Evolutionary conservation across 1,139 yeast species (phyloP).

Genomic region (Starmera stellimalicola): DNA sequence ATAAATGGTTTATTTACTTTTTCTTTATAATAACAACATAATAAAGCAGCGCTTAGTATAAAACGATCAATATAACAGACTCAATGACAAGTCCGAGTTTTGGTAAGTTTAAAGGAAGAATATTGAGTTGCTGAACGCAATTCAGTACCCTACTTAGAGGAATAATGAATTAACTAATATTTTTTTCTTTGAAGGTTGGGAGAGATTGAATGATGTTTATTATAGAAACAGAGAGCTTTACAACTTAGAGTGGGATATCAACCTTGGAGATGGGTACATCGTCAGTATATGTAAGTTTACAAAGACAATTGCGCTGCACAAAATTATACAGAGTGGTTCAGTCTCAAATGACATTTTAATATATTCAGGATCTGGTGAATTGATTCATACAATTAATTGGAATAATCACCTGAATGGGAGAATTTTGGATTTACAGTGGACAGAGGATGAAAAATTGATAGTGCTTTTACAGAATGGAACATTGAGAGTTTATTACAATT

Average conservation of each 20-base stretch:
- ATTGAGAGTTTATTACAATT: constrained; percentile 58
- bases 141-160: no score
- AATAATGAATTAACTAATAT: neutral
- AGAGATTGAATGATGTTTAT: constrained; percentile 50
- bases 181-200: constrained; percentile 35
- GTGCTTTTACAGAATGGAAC: constrained; percentile 50
- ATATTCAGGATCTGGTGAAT: constrained; percentile 13
- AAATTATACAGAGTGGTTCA: neutral
- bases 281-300: constrained; percentile 14
- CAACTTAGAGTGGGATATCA: constrained; percentile 20
- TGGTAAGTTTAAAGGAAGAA: constrained; percentile 12
- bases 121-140: no score
- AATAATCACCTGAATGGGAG: constrained; percentile 37
- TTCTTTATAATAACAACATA: neutral
- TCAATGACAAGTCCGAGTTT: constrained; percentile 20
- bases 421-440: constrained; percentile 50
- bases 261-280: constrained; percentile 5
- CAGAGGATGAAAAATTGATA: constrained; percentile 45
- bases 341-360: constrained; percentile 8
- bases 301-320: constrained; percentile 15
- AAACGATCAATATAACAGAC: neutral
- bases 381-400: constrained; percentile 16
- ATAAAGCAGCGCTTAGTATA: neutral
- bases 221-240: constrained; percentile 43
- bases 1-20: neutral